Evolutionary conservation across 257 asterid species (phyloP).

Genomic region (Plantago ovata): DNA sequence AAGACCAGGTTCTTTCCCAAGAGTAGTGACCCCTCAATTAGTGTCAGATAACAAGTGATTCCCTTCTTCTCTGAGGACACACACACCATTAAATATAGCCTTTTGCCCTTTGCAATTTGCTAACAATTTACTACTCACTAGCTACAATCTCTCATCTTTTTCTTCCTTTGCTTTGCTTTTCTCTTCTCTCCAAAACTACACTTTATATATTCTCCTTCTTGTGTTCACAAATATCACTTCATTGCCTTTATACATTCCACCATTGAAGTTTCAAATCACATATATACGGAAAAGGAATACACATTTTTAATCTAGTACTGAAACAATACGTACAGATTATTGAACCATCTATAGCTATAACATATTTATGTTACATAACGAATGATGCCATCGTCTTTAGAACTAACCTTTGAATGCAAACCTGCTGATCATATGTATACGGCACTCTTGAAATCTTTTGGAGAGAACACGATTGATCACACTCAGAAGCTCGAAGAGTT

Average conservation of each 20-base stretch:
- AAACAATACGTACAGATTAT: not conserved
- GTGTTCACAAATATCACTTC: conserved; percentile 50
- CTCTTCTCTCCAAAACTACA: conserved; percentile 49
- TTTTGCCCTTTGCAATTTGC: conserved; percentile 67
- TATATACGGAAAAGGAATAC: not conserved
- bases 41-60: conserved; percentile 52
- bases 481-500: conserved; percentile 76
- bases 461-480: conserved; percentile 42
- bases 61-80: conserved; percentile 28
- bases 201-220: conserved; percentile 70
- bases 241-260: conserved; percentile 36
- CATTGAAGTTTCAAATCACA: conserved; percentile 30
- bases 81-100: conserved; percentile 39
- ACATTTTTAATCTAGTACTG: not conserved
- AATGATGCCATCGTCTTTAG: conserved; percentile 71
- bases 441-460: conserved; percentile 63
- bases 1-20: conserved; percentile 41
- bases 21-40: conserved; percentile 44
- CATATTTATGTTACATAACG: conserved; percentile 21
- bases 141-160: conserved; percentile 27
- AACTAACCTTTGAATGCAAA: conserved; percentile 72
- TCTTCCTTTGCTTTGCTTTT: conserved; percentile 24
- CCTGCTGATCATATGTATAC: conserved; percentile 51
- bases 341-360: not conserved
- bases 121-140: conserved; percentile 68